A percentile compares a stretch with the other conserved stretches of the same genome.
Conservation (phyloP, 164 flowering plant genomes). For the Cinnamomum micranthum region DNA sequence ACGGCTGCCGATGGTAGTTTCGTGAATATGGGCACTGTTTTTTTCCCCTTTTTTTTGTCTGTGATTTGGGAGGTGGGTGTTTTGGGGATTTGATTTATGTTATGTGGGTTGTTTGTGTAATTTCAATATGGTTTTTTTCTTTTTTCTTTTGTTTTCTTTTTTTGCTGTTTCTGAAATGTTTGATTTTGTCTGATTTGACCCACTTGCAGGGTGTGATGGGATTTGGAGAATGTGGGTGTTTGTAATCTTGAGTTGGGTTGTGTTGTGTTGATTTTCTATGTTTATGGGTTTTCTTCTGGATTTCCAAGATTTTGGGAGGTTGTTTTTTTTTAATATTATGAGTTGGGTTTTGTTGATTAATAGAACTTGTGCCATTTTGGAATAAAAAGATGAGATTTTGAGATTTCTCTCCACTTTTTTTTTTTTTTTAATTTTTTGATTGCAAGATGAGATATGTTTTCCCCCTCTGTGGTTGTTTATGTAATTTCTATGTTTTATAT, state of each 20-base stretch:
- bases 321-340: background rate
- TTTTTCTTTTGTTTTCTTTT: no score
- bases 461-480: background rate
- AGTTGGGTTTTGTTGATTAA: background rate
- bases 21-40: background rate
- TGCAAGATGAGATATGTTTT: no score
- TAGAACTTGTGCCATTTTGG: background rate
- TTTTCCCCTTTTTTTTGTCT: background rate
- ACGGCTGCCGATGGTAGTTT: background rate
- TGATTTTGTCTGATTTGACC: background rate
- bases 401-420: background rate
- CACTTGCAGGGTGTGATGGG: background rate
- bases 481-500: background rate
- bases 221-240: background rate
- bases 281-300: no score
- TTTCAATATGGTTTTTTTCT: background rate
- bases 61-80: no score
- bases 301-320: background rate
- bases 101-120: background rate
- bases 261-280: background rate
- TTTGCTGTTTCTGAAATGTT: no score
- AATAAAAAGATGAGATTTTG: background rate
- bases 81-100: background rate
- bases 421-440: background rate
- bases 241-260: background rate